Evolutionary conservation across 1,284 basidiomycete genomes (phyloP).

Genomic region (Vanrija pseudolonga): DNA sequence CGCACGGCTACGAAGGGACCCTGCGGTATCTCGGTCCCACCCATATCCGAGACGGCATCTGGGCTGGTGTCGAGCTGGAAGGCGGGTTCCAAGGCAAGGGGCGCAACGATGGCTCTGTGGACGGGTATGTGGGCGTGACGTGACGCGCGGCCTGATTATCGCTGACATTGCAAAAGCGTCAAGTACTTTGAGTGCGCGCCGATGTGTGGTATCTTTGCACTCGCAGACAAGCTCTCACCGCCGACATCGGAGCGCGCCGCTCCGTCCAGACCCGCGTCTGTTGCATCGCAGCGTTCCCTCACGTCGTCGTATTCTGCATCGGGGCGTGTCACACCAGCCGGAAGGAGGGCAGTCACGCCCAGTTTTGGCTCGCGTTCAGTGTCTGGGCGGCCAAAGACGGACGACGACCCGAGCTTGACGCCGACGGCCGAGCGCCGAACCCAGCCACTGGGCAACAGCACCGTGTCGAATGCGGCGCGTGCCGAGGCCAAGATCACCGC

Average conservation of each 20-base stretch:
- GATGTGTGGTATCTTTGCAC: constrained; percentile 86
- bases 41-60: constrained; percentile 76
- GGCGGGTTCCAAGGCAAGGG: constrained; percentile 85
- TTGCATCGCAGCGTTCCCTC: constrained; percentile 60
- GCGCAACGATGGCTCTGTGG: constrained; percentile 90
- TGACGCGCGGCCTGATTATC: neutral
- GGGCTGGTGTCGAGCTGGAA: constrained; percentile 86
- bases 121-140: constrained; percentile 65
- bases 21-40: constrained; percentile 76
- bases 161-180: constrained; percentile 54
- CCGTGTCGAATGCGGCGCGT: constrained; percentile 35
- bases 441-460: constrained; percentile 28
- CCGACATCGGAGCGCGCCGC: constrained; percentile 55
- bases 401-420: constrained; percentile 19
- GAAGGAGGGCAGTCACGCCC: constrained; percentile 13
- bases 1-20: constrained; percentile 71
- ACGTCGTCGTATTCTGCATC: constrained; percentile 31
- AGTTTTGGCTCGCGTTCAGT: constrained; percentile 7
- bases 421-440: constrained; percentile 8
- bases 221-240: constrained; percentile 70
- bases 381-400: neutral
- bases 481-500: constrained; percentile 60
- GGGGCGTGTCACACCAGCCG: constrained; percentile 8
- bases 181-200: constrained; percentile 84
- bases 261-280: constrained; percentile 67